Evolutionary conservation across 352 stramenopile species (phyloP), one percentile per base, ranked within the genome.

Genomic region (Aphanomyces invadans): DNA sequence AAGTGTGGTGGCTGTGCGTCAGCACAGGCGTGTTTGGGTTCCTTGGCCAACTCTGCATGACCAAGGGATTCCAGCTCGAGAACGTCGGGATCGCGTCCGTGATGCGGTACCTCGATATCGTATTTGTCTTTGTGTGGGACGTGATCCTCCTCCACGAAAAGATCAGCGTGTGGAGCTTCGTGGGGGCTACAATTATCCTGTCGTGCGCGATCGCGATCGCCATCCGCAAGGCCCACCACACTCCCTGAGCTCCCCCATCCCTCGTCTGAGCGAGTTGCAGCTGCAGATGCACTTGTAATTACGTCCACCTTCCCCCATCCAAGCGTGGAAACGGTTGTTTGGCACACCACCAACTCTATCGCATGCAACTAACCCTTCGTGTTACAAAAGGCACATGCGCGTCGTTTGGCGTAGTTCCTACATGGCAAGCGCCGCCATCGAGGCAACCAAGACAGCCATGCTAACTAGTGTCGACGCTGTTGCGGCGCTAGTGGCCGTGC

Each of bases 61-160:
- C 85, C 0, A 85, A 87, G 45, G 85, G 85, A 4, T 91, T 93
- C 56, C 85, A 93, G 69, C 73, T 90, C 4, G 85, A 90, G 52
- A 93, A 91, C 45, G 80, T 81, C n/a, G 83, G 82, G 12, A 86
- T 90, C 31, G 85, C 85, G 15, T 90, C 81, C 15, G 79, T 91
- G 57, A 90, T 91, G 85, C 85, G 85, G 33, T 90, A 90, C 68
- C 52, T 91, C 26, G 84, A 91, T 57, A 82, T 93, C 7, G 82
- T 91, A n/a, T 91, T 75, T 65, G 80, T 90, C 5, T 93, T 93
- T 66, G 73, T 93, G 51, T 91, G 81, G 80, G 82, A 92, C 66
- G 73, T 73, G 17, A 29, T 87, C 44, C 60, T 90, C 23, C 72
- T 90, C 0, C 65, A 74, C 10, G 82, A 91, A 63, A 60, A 72